phyloP scores from a whole-genome alignment of 2,329 filamentous ascomycete species.

The Emericellopsis atlantica region DNA sequence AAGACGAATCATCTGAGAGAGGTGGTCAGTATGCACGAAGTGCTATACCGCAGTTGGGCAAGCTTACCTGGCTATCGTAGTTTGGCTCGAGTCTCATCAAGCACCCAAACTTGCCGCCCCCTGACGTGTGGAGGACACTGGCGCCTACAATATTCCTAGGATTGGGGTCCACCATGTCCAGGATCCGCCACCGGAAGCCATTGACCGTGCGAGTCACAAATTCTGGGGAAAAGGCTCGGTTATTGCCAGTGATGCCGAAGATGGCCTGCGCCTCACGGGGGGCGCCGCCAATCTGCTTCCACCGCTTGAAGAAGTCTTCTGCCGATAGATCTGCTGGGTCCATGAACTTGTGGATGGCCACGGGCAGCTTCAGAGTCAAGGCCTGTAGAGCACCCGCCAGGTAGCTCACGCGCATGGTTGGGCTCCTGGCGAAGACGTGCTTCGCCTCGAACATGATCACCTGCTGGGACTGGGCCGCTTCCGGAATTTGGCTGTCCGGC shows the following conservation, averaged over 20 bases:
- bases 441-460: slow-evolving; percentile 90
- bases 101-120: slow-evolving; percentile 87
- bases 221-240: slow-evolving; percentile 52
- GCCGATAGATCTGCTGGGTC: slow-evolving; percentile 73
- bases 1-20: slow-evolving; percentile 74
- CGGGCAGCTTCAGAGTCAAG: slow-evolving; percentile 78
- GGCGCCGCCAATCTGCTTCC: slow-evolving; percentile 92
- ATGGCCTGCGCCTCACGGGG: slow-evolving; percentile 82
- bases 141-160: slow-evolving; percentile 87
- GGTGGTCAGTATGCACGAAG: not conserved
- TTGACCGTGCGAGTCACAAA: slow-evolving; percentile 64
- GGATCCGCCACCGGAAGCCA: slow-evolving; percentile 80
- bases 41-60: not conserved
- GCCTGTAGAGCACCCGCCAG: slow-evolving; percentile 88
- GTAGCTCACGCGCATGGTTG: slow-evolving; percentile 89
- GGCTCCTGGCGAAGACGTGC: slow-evolving; percentile 67
- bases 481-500: slow-evolving; percentile 67
- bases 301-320: slow-evolving; percentile 97
- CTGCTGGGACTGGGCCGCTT: slow-evolving; percentile 74
- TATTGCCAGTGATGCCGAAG: slow-evolving; percentile 48
- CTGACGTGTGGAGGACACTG: slow-evolving; percentile 70
- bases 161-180: slow-evolving; percentile 84
- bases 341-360: slow-evolving; percentile 93
- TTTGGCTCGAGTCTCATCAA: slow-evolving; percentile 90
- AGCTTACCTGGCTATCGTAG: slow-evolving; percentile 74